Conservation (phyloP, 306 rosid species). For the Sophora flavescens region DNA sequence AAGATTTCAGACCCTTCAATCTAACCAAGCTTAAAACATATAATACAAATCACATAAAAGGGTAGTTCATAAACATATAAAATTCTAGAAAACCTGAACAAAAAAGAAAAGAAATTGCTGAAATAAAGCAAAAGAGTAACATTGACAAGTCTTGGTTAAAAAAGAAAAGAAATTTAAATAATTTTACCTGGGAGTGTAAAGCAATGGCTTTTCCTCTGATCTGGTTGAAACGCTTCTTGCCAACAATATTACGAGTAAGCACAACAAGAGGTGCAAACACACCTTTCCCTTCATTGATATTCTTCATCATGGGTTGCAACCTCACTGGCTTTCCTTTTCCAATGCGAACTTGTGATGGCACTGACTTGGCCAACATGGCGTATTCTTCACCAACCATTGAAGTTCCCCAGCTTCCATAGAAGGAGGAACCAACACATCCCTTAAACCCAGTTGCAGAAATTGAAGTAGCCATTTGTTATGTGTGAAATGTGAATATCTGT, state of each 20-base stretch:
- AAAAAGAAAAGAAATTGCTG: neutral
- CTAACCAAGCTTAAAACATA: slow-evolving; percentile 37
- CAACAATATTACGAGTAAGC: slow-evolving; percentile 72
- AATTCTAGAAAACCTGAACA: too few species aligned
- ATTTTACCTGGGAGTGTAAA: slow-evolving; percentile 88
- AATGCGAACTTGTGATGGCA: slow-evolving; percentile 61
- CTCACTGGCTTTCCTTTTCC: slow-evolving; percentile 62
- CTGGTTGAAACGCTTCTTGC: slow-evolving; percentile 95
- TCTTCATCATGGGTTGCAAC: slow-evolving; percentile 89
- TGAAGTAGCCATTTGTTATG: slow-evolving; percentile 67
- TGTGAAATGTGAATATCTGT: neutral
- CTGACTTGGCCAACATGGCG: slow-evolving; percentile 55
- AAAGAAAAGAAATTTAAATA: neutral
- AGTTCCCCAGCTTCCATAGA: slow-evolving; percentile 83
- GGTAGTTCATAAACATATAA: neutral
- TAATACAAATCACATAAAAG: slow-evolving; percentile 8
- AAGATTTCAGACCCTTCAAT: slow-evolving; percentile 21
- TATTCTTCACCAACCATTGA: slow-evolving; percentile 80
- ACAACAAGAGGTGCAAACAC: slow-evolving; percentile 90
- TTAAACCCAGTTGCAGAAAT: slow-evolving; percentile 67
- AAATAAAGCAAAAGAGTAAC: slow-evolving; percentile 2
- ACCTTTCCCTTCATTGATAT: slow-evolving; percentile 95
- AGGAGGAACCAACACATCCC: slow-evolving; percentile 63
- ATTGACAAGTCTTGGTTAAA: neutral
- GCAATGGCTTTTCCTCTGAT: slow-evolving; percentile 98